Evolutionary conservation across 1,139 yeast species (phyloP), one percentile per base, ranked within the genome.

Genomic region (Pichia sp.): DNA sequence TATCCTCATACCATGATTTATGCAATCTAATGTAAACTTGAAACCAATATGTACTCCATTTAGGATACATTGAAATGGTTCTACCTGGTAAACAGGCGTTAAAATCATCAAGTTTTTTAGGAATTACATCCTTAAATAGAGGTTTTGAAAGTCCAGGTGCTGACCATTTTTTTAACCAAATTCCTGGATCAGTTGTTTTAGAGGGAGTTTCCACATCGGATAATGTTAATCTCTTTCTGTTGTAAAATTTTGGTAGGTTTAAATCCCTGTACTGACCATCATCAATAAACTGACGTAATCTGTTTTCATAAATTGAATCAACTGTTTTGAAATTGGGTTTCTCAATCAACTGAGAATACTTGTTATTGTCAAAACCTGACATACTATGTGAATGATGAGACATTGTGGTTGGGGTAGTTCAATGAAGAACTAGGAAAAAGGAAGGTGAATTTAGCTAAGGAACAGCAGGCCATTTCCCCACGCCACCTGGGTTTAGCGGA

Each of bases 1-100:
- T 19, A 18, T 46, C 50, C 18, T 68, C 61, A 22, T 75, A 60
- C 87, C 93, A 86, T 4, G 73, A 67, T 25, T 72, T 62, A 0
- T 96, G 96, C 9, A 91, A 73, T 33, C 73, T 72, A 56, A 87
- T 70, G 29, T 75, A 70, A 42, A 91, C 72, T 60, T 83, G 79
- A 69, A 93, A 89, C 99, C 99, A 93, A 61, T 90, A 95, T 1
- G 97, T 86, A 58, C 93, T 84, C 99, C 98, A 93, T 18, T 95
- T 85, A 2, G 98, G 98, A 2, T 53, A 46, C 52, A 57, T 51
- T 0, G 96, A 97, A 68, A 87, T 89, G n/a, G 75, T 72, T 61
- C 86, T 83, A 31, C 95, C 95, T 60, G 83, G 81, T 33, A 74
- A 72, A 30, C 89, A 82, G 22, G 73, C 70, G 53, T 76, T 72